Evolutionary conservation across 2,329 filamentous ascomycete genomes (phyloP), one percentile per base, ranked within the genome.

Genomic region (Apiospora phragmitis): DNA sequence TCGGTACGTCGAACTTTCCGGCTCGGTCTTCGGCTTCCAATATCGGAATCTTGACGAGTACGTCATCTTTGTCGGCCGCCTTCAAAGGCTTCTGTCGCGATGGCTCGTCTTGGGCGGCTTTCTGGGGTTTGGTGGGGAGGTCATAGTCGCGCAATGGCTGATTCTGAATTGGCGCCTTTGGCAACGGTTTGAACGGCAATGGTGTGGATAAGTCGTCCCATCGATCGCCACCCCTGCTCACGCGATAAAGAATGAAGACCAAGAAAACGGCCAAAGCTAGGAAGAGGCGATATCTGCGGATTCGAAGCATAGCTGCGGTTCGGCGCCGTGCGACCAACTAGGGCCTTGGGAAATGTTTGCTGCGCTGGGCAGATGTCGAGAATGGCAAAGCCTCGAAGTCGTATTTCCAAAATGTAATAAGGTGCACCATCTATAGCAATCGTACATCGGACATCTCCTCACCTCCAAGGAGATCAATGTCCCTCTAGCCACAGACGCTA

Each of bases 251-350:
- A 3, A 84, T 77, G 51, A 85, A 76, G 49, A 84, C 73, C 24
- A 82, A 77, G 69, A 84, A 77, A 69, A 81, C 76, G 42, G 83
- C 83, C 70, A 86, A 83, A 47, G 83, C 74, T 68, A 86, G 73
- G 69, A 84, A 83, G 43, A 83, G 75, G 70, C 85, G 81, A 75
- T 86, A 86, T 73, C 85, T 83, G 69, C 85, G 84, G 72, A 84
- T 75, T 69, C 83, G 83, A 75, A 85, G 78, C 85, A 86, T 86
- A 70, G 69, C 32, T 16, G 67, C 67, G 67, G 32, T 38, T 62
- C 29, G n/a, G 55, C 32, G 18, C 51, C 29, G 18, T 32, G 55
- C 21, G 32, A n/a, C 55, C 55, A 21, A 21, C 29, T 38, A 38
- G 32, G 55, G 21, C 18, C 55, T n/a, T 21, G 32, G 21, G 55